A percentile compares a stretch with the other conserved stretches of the same genome.
phyloP scores from a whole-genome alignment of 306 rosid species.

The Vigna reflexopilosa region DNA sequence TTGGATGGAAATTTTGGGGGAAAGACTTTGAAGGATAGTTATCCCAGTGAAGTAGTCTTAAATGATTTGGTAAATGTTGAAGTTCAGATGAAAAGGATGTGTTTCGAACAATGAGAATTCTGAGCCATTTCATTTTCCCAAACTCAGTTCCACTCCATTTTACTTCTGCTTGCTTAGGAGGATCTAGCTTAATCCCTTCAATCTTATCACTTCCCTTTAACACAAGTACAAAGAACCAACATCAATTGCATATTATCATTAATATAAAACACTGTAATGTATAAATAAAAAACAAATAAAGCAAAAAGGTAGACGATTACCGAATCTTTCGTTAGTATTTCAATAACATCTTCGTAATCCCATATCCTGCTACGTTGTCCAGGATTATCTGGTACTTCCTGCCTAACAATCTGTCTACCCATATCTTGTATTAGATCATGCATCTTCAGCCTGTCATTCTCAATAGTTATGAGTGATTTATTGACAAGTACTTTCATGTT shows the following conservation, averaged over 20 bases:
- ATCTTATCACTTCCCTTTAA: constrained; percentile 21
- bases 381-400: background rate
- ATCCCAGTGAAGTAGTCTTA: constrained; percentile 30
- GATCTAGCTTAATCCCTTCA: background rate
- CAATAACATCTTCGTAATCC: background rate
- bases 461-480: constrained; percentile 13
- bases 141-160: background rate
- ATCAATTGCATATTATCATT: background rate
- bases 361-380: constrained; percentile 34
- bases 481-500: too few species aligned
- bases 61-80: constrained; percentile 32
- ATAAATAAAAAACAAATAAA: background rate
- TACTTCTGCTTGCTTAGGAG: background rate
- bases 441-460: background rate
- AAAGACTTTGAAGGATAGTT: constrained; percentile 30
- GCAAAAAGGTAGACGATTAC: background rate
- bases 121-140: constrained; percentile 22
- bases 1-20: constrained; percentile 2
- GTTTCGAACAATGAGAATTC: constrained; percentile 38
- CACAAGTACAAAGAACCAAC: background rate
- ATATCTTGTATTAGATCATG: constrained; percentile 34
- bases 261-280: background rate
- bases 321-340: background rate
- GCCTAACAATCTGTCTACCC: constrained; percentile 34
- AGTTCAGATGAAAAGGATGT: background rate